These are phyloP conservation scores for Auriscalpium vulgare DNA, from an alignment of 768 basidiomycete species.

Conservation along the genomic window DNA sequence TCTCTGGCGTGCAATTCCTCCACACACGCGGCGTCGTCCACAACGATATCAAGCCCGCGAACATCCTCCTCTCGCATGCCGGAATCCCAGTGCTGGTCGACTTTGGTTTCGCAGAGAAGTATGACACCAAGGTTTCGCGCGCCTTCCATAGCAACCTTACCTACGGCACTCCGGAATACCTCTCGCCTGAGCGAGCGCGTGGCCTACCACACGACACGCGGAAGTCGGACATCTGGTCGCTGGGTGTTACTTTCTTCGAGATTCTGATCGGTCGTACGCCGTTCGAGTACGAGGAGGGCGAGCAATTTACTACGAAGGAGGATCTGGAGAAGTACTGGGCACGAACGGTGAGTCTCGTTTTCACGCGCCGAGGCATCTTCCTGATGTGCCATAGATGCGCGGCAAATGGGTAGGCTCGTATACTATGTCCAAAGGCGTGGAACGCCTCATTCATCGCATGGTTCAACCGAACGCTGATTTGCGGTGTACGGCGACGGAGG, in stretches of 20 bases:
- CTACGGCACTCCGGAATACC: slow-evolving; percentile 92
- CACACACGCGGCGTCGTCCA: slow-evolving; percentile 81
- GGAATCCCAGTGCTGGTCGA: slow-evolving; percentile 87
- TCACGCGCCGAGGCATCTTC: neutral
- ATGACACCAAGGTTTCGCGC: slow-evolving; percentile 51
- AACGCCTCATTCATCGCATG: slow-evolving; percentile 70
- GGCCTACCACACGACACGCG: slow-evolving; percentile 90
- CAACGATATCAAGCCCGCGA: slow-evolving; percentile 96
- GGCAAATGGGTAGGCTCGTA: slow-evolving; percentile 86
- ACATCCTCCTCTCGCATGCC: slow-evolving; percentile 76
- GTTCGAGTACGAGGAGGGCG: slow-evolving; percentile 76
- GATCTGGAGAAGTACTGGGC: slow-evolving; percentile 84
- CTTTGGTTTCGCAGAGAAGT: slow-evolving; percentile 92
- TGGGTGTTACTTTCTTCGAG: slow-evolving; percentile 89
- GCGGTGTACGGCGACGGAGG: slow-evolving; percentile 60
- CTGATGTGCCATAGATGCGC: slow-evolving; percentile 36
- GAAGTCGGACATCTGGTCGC: slow-evolving; percentile 83
- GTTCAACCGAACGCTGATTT: slow-evolving; percentile 75
- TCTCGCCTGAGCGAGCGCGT: slow-evolving; percentile 85
- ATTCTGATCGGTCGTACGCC: slow-evolving; percentile 89
- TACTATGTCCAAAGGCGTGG: slow-evolving; percentile 56
- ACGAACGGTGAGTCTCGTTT: slow-evolving; percentile 44
- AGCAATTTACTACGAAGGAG: slow-evolving; percentile 70
- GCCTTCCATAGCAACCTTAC: slow-evolving; percentile 79
- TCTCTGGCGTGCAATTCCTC: slow-evolving; percentile 78